phyloP scores from a whole-genome alignment of 129 eudicot species.

The Heracleum sosnowskyi region DNA sequence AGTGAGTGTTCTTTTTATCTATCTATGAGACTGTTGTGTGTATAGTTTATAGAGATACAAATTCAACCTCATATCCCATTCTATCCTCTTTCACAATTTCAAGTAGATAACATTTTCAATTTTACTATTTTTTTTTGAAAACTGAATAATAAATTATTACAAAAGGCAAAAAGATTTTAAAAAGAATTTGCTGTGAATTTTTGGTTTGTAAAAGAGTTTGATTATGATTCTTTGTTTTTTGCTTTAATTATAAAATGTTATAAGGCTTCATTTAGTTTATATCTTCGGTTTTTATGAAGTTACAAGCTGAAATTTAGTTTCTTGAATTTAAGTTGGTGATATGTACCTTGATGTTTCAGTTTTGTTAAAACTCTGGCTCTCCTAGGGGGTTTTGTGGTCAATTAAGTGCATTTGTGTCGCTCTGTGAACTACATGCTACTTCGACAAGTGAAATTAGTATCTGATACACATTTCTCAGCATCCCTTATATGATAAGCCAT shows the following conservation, averaged over 20 bases:
- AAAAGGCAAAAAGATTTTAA: too few relatives aligned
- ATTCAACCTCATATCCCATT: constrained; percentile 1
- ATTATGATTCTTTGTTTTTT: too few relatives aligned
- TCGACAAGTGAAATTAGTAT: not conserved
- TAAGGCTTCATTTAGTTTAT: not conserved
- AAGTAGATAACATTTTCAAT: constrained; percentile 3
- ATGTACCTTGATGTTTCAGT: not conserved
- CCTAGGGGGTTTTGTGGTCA: not conserved
- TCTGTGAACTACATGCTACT: not conserved
- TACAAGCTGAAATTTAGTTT: not conserved
- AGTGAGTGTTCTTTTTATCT: not conserved
- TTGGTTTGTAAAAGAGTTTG: too few relatives aligned
- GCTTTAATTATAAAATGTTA: not conserved
- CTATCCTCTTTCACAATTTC: not conserved
- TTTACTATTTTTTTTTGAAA: not conserved
- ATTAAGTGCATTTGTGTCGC: not conserved
- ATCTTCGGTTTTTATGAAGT: not conserved
- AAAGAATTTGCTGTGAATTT: too few relatives aligned
- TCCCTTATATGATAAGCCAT: not conserved
- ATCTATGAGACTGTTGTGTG: not conserved
- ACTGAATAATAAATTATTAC: too few relatives aligned
- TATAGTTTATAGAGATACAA: not conserved
- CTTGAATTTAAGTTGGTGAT: not conserved
- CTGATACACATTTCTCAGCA: not conserved
- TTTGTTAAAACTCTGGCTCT: not conserved